These are phyloP conservation scores for Claviceps cyperi DNA, from an alignment of 2,329 filamentous ascomycete genomes.

Conservation along the genomic window DNA sequence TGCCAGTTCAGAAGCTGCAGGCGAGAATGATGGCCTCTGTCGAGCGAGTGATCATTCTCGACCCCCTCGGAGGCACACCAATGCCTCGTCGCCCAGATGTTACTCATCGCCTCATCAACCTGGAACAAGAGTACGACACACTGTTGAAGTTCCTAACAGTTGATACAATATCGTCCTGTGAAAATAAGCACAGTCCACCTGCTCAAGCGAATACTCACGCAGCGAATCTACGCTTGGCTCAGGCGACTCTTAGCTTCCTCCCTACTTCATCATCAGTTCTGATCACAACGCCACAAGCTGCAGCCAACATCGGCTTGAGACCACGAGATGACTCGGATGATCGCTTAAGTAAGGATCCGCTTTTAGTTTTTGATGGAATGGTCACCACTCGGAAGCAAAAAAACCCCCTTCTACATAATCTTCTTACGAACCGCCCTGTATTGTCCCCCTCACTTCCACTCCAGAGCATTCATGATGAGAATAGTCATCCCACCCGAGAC, in stretches of 20 bases:
- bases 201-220: slow-evolving; percentile 32
- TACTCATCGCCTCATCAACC: slow-evolving; percentile 59
- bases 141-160: slow-evolving; percentile 47
- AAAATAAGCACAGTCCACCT: background rate
- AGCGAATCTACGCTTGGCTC: slow-evolving; percentile 59
- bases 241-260: slow-evolving; percentile 56
- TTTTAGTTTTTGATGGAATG: slow-evolving; percentile 32
- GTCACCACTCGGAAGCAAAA: slow-evolving; percentile 40
- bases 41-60: slow-evolving; percentile 78
- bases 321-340: background rate
- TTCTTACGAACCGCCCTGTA: slow-evolving; percentile 86
- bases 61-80: slow-evolving; percentile 75
- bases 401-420: slow-evolving; percentile 88
- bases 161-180: slow-evolving; percentile 7
- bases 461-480: slow-evolving; percentile 37
- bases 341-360: slow-evolving; percentile 32
- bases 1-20: slow-evolving; percentile 18
- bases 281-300: slow-evolving; percentile 75
- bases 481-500: slow-evolving; percentile 17
- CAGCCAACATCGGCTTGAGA: slow-evolving; percentile 34
- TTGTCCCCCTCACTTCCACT: slow-evolving; percentile 82
- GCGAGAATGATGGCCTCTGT: slow-evolving; percentile 44
- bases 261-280: slow-evolving; percentile 76
- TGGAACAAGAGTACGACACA: slow-evolving; percentile 72
- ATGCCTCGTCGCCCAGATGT: slow-evolving; percentile 29